phyloP scores from a whole-genome alignment of 306 rosid genomes.

The Gynostemma pentaphyllum region DNA sequence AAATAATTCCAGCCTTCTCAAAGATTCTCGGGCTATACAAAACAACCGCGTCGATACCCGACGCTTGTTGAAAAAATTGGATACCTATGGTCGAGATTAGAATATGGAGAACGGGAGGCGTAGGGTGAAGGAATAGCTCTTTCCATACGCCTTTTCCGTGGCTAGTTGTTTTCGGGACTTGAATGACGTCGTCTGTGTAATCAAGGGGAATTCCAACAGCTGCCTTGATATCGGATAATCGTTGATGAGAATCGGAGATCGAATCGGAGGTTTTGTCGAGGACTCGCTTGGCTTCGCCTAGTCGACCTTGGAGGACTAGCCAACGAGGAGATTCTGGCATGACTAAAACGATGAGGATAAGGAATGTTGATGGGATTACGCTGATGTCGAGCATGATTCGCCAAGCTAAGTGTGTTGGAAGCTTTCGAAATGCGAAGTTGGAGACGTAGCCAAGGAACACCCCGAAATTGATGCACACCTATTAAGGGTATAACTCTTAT shows the following conservation, averaged over 20 bases:
- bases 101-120: constrained; percentile 58
- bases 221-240: constrained; percentile 51
- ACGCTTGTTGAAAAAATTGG: constrained; percentile 66
- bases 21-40: constrained; percentile 63
- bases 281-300: constrained; percentile 51
- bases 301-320: constrained; percentile 74
- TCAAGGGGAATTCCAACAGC: constrained; percentile 56
- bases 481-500: too few relatives aligned
- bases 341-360: constrained; percentile 38
- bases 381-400: constrained; percentile 70
- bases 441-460: neutral
- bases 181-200: constrained; percentile 45
- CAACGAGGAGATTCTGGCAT: constrained; percentile 90
- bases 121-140: constrained; percentile 44
- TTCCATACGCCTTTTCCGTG: constrained; percentile 60
- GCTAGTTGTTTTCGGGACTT: constrained; percentile 11
- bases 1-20: constrained; percentile 46
- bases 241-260: constrained; percentile 34
- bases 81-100: constrained; percentile 39
- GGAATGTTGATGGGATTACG: constrained; percentile 34
- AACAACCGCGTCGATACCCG: constrained; percentile 68
- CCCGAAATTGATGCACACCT: neutral
- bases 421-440: neutral
- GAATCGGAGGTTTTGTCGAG: constrained; percentile 56
- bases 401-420: constrained; percentile 32